Conservation (phyloP, 2,329 filamentous ascomycete genomes). For the Pleomassaria siparia region DNA sequence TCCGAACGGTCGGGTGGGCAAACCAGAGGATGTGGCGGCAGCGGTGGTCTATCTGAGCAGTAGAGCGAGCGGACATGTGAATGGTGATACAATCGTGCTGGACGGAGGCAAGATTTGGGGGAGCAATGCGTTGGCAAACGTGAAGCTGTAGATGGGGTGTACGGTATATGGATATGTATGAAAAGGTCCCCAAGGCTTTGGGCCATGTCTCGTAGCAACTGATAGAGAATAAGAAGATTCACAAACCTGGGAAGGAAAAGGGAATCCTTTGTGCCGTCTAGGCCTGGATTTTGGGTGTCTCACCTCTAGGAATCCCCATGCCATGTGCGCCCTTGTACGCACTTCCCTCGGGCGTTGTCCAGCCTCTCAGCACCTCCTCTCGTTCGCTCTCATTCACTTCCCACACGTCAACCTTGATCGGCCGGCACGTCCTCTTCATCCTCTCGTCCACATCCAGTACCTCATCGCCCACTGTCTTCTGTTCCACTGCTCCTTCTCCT, state of each 20-base stretch:
- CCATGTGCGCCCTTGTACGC: slow-evolving; percentile 69
- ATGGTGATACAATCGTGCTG: slow-evolving; percentile 68
- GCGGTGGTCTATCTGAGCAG: slow-evolving; percentile 72
- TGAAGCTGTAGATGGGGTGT: too few species aligned
- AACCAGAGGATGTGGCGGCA: slow-evolving; percentile 77
- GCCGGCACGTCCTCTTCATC: slow-evolving; percentile 62
- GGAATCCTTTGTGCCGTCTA: neutral
- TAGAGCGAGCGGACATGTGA: slow-evolving; percentile 69
- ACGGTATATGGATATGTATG: too few species aligned
- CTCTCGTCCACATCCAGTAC: slow-evolving; percentile 62
- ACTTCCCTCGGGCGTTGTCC: slow-evolving; percentile 63
- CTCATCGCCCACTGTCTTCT: slow-evolving; percentile 50
- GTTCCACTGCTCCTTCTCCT: slow-evolving; percentile 55
- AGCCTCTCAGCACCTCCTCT: slow-evolving; percentile 49
- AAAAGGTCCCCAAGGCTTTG: too few species aligned
- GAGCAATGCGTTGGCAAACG: slow-evolving; percentile 33
- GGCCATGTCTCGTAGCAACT: too few species aligned
- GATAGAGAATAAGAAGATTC: neutral
- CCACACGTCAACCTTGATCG: slow-evolving; percentile 74
- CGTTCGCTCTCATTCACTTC: slow-evolving; percentile 54
- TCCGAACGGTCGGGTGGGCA: slow-evolving; percentile 68
- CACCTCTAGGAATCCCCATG: slow-evolving; percentile 54
- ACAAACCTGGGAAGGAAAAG: neutral
- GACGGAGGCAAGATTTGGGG: slow-evolving; percentile 63
- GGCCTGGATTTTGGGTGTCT: slow-evolving; percentile 20